Evolutionary conservation across 2,329 filamentous ascomycete genomes (phyloP).

Genomic region (Plenodomus tracheiphilus): DNA sequence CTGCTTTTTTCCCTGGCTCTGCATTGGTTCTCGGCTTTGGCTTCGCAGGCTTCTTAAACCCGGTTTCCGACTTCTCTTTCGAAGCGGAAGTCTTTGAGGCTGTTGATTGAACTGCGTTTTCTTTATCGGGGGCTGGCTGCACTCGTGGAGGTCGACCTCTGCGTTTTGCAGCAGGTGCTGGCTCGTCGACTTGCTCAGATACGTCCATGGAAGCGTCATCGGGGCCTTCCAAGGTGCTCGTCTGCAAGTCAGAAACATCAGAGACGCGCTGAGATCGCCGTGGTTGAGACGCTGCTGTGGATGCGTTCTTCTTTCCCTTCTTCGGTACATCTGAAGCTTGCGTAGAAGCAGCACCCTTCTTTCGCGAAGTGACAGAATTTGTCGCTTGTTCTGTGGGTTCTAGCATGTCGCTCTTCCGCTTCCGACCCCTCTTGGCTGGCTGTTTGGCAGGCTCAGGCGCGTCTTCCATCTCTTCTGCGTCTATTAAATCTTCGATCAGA

Average conservation of each 20-base stretch:
- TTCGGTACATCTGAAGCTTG: slow-evolving; percentile 17
- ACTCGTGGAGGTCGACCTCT: slow-evolving; percentile 31
- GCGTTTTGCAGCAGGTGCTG: slow-evolving; percentile 22
- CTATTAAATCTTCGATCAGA: slow-evolving; percentile 7
- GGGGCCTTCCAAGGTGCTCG: slow-evolving; percentile 29
- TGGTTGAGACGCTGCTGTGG: slow-evolving; percentile 15
- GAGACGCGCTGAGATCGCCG: slow-evolving; percentile 35
- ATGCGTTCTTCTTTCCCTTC: slow-evolving; percentile 24
- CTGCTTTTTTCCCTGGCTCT: slow-evolving; percentile 21
- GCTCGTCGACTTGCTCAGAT: slow-evolving; percentile 28
- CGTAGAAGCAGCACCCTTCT: slow-evolving; percentile 16
- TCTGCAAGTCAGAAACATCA: slow-evolving; percentile 32
- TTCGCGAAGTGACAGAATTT: slow-evolving; percentile 15
- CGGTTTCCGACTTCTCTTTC: slow-evolving; percentile 17
- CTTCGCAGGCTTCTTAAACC: slow-evolving; percentile 34
- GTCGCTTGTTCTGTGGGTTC: slow-evolving; percentile 17
- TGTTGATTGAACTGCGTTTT: slow-evolving; percentile 11
- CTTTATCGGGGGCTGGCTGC: slow-evolving; percentile 16
- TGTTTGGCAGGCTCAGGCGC: slow-evolving; percentile 29
- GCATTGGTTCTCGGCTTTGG: slow-evolving; percentile 27
- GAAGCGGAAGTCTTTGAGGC: slow-evolving; percentile 9
- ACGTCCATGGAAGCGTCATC: slow-evolving; percentile 17
- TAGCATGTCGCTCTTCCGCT: slow-evolving; percentile 32
- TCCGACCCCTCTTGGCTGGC: slow-evolving; percentile 31
- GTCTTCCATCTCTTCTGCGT: slow-evolving; percentile 29